Base-by-base conservation (phyloP, 1,284 basidiomycete species). In the Trichosporon sp. region DNA sequence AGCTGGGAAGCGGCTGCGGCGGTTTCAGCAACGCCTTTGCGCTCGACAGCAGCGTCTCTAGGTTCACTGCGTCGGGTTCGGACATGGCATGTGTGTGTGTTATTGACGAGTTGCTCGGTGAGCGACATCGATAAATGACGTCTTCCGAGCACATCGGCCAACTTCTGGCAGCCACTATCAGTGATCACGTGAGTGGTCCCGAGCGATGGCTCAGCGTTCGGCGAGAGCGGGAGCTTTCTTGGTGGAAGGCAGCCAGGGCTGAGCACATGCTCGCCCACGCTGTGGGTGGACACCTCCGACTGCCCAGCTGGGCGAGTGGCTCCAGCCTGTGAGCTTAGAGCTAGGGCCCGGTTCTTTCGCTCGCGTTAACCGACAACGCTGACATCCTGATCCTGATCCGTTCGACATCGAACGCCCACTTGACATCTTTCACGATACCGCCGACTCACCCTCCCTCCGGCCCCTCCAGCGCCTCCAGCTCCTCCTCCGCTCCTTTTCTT, bases 11-110 rank as follows among this genome's bases (percentile, higher is more conserved):
- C 6, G 78, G 76, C 5, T 69, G 68, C 12, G 80, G 78, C 10
- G 80, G 80, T 56, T 76, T 73, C 12, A 81, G 74, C n/a, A 81
- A 73, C 7, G 70, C 67, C 31, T 76, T 73, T 11, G 73, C 75
- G 0, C 76, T 71, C 51, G 73, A 64, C 32, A 80, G 71, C 48
- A 79, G 74, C 26, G 69, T 65, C 56, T 77, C 75, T 37, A 76
- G 71, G 59, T 63, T 63, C 14, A 63, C 59, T 35, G 31, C 31
- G 31, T 63, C 59, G 16, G 59, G 11, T 32, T 63, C 59, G 16
- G 59, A 32, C 59, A 63, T 63, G 7, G 4, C 59, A 35, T 35
- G 59, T 16, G 31, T 26, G 26, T 63, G 59, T 63, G 31, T 32
- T 35, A 16, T 63, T 32, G 31, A 32, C 31, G 32, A 63, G 4